Conservation (phyloP, 139 green algal species). For the Coccomyxa sp. region DNA sequence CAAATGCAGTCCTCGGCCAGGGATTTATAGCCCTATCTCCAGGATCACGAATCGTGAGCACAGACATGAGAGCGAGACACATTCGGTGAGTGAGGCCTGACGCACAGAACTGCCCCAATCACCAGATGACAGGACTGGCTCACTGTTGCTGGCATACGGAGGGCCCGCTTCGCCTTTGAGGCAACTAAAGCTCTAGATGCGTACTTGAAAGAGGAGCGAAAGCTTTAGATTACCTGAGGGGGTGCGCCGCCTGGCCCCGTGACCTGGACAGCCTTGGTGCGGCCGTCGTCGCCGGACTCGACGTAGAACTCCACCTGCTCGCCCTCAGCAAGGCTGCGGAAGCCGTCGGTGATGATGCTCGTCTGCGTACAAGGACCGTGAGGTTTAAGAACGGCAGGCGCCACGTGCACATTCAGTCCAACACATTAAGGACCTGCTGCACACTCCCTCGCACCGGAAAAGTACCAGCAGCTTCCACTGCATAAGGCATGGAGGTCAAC, state of each 20-base stretch:
- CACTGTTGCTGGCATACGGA: neutral
- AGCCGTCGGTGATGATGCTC: conserved; percentile 68
- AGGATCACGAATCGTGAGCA: no score
- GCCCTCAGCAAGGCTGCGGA: conserved; percentile 66
- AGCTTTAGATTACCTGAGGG: conserved; percentile 15
- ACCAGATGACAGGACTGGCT: neutral
- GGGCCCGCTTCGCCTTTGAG: neutral
- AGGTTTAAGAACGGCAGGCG: neutral
- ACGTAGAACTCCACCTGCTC: conserved; percentile 72
- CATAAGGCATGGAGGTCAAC: neutral
- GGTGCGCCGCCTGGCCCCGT: conserved; percentile 39
- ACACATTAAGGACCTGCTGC: neutral
- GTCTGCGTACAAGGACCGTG: conserved; percentile 29
- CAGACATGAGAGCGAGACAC: no score
- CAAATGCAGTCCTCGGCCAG: no score
- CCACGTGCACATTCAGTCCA: neutral
- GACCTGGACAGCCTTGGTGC: conserved; percentile 44
- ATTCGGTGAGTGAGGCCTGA: neutral
- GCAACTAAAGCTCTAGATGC: neutral
- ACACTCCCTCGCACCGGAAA: no score
- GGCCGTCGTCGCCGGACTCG: conserved; percentile 52
- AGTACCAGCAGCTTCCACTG: neutral
- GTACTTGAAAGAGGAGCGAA: neutral
- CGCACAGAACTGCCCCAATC: neutral
- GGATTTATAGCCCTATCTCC: no score